A percentile compares a stretch with the other conserved stretches of the same genome.
Conservation (phyloP, 768 basidiomycete genomes). For the Amanita polypyramis region DNA sequence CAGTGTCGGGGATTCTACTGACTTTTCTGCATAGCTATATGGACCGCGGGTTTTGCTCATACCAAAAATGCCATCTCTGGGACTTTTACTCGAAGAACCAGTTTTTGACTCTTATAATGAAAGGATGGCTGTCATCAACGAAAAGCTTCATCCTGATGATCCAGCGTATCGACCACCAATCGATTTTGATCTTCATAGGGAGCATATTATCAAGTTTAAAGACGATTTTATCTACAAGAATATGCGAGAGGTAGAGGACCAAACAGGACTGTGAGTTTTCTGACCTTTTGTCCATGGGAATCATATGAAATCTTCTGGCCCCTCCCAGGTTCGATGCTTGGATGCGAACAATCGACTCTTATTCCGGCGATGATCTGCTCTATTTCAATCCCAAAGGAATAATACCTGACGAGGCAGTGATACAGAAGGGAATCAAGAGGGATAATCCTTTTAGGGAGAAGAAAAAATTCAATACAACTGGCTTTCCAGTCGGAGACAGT, state of each 20-base stretch:
- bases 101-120: constrained; percentile 73
- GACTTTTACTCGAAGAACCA: constrained; percentile 83
- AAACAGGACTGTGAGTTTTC: constrained; percentile 58
- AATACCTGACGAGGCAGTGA: constrained; percentile 61
- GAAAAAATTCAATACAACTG: constrained; percentile 56
- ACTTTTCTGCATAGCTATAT: constrained; percentile 44
- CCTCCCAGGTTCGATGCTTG: constrained; percentile 70
- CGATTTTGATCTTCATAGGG: constrained; percentile 58
- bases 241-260: constrained; percentile 80
- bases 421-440: constrained; percentile 48
- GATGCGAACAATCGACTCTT: constrained; percentile 67
- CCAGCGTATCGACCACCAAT: constrained; percentile 61
- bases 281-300: not conserved
- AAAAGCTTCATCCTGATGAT: constrained; percentile 41
- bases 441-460: constrained; percentile 59
- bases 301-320: not conserved
- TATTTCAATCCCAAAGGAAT: constrained; percentile 72
- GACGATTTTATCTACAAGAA: constrained; percentile 74
- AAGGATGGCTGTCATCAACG: constrained; percentile 37
- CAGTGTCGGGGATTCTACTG: not conserved
- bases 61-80: constrained; percentile 94
- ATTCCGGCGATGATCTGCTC: constrained; percentile 66
- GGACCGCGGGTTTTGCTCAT: constrained; percentile 69
- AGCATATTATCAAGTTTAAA: constrained; percentile 75
- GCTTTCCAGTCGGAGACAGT: constrained; percentile 26